Evolutionary conservation across 2,329 filamentous ascomycete genomes (phyloP).

Genomic region (Hymenoscyphus linearis): DNA sequence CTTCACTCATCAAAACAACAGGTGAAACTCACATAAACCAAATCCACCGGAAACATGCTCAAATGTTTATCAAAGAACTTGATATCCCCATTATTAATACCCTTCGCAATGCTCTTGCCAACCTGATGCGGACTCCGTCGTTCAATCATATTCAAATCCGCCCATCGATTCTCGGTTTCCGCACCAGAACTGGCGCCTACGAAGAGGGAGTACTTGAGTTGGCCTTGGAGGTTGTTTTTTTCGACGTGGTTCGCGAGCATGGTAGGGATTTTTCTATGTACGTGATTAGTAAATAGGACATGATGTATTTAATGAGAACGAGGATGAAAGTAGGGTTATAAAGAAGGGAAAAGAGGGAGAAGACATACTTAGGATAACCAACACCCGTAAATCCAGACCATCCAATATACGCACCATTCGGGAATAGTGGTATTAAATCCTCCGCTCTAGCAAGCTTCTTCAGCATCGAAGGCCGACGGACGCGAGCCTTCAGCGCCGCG

Average conservation of each 20-base stretch:
- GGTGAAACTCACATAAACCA: conserved; percentile 61
- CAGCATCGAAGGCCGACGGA: conserved; percentile 70
- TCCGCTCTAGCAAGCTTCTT: conserved; percentile 75
- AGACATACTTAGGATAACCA: conserved; percentile 74
- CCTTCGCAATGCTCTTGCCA: conserved; percentile 83
- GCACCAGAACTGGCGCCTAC: conserved; percentile 86
- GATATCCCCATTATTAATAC: conserved; percentile 83
- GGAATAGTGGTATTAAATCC: conserved; percentile 75
- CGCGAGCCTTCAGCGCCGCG: conserved; percentile 64
- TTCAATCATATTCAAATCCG: conserved; percentile 85
- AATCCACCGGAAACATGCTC: conserved; percentile 84
- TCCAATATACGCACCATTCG: conserved; percentile 79
- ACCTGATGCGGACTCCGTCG: conserved; percentile 81
- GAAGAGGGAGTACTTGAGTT: conserved; percentile 82
- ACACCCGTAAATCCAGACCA: conserved; percentile 92
- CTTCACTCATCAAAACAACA: neutral
- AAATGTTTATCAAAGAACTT: conserved; percentile 93
- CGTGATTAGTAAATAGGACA: neutral
- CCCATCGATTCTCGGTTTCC: conserved; percentile 86
- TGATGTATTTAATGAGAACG: neutral
- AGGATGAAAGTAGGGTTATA: neutral
- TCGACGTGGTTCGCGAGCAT: conserved; percentile 86
- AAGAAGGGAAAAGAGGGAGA: neutral
- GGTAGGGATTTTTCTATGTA: conserved; percentile 68
- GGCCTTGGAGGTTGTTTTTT: conserved; percentile 74